Percentiles rank a stretch among this genome's conserved stretches.
These are phyloP conservation scores for Teunomyces lycoperdinae DNA, from an alignment of 805 yeast genomes.

Conservation along the genomic window DNA sequence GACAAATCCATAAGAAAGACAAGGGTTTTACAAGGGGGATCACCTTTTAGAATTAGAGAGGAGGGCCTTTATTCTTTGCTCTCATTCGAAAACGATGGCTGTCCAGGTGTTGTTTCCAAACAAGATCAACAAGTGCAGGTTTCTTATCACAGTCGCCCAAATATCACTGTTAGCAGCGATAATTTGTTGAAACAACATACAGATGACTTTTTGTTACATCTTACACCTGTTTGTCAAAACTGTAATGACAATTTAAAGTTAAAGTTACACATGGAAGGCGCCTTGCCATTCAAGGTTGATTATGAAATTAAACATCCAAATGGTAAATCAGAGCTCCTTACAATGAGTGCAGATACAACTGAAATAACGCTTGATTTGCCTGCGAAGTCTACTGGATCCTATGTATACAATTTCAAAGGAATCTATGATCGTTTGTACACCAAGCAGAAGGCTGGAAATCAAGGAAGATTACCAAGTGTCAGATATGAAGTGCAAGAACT, in stretches of 20 bases:
- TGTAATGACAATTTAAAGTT: conserved; percentile 20
- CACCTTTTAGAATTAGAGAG: conserved; percentile 28
- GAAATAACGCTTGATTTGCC: conserved; percentile 35
- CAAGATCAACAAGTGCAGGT: conserved; percentile 18
- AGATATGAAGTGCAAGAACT: conserved; percentile 49
- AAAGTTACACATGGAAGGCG: conserved; percentile 48
- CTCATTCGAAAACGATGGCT: conserved; percentile 41
- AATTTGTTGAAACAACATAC: conserved; percentile 19
- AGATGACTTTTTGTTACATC: conserved; percentile 21
- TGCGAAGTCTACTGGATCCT: conserved; percentile 52
- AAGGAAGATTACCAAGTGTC: conserved; percentile 15
- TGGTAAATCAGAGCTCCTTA: conserved; percentile 42
- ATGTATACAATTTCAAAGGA: conserved; percentile 57
- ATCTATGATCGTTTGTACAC: conserved; percentile 66
- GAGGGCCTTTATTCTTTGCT: conserved; percentile 44
- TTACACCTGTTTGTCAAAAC: conserved; percentile 32
- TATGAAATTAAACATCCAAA: conserved; percentile 61
- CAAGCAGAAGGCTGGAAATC: conserved; percentile 24
- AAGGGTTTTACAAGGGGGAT: conserved; percentile 7
- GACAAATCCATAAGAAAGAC: conserved; percentile 17
- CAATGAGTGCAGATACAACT: conserved; percentile 29
- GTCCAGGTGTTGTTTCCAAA: conserved; percentile 38
- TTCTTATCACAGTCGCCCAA: conserved; percentile 24
- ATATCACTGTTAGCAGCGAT: conserved; percentile 15
- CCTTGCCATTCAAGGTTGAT: conserved; percentile 65